Evolutionary conservation across 2,329 filamentous ascomycete species (phyloP), one percentile per base, ranked within the genome.

Genomic region (Phoma sp.): DNA sequence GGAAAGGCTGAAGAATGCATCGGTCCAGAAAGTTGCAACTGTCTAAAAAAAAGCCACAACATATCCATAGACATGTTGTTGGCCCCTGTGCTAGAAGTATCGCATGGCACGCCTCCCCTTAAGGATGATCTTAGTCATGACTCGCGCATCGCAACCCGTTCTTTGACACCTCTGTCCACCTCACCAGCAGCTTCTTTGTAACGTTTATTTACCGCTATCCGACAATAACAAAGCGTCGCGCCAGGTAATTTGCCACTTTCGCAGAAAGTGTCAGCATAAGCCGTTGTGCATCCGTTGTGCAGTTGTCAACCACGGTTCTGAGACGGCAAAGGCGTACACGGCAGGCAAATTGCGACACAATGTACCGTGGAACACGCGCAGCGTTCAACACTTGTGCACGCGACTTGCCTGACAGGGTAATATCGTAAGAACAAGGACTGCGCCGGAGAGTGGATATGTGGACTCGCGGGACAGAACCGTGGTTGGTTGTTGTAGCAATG

Each of bases 301-400:
- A 42, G 23, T 40, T 21, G 15, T 36, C 51, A 54, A 49, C 46
- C 45, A 54, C 46, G 51, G 45, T 54, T 49, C 51, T 54, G 51
- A 40, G 33, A 36, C 51, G 51, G 51, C 33, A 54, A 30, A 39
- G 45, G 51, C 51, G 46, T 42, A 23, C 51, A 49, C 45, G 33
- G 40, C 51, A 54, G 18, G 39, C 23, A 54, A 43, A 46, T 45
- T 49, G 51, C 39, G 51, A 59, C 56, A 47, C 15, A 21, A 54
- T 49, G 59, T 59, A 66, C 63, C 63, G 61, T 62, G 60, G 61
- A 64, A 61, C 52, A 51, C 47, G 37, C 55, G 51, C 63, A 33
- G 56, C 42, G 42, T 53, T 66, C 63, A 33, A 66, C 60, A 58
- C 56, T 58, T 57, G 18, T 15, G 9, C 12, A 11, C 29, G 17